Percentiles rank a stretch among this genome's conserved stretches.
Evolutionary conservation across 371 early-diverging fungal species (phyloP).

Genomic region (Lichtheimia hyalospora): DNA sequence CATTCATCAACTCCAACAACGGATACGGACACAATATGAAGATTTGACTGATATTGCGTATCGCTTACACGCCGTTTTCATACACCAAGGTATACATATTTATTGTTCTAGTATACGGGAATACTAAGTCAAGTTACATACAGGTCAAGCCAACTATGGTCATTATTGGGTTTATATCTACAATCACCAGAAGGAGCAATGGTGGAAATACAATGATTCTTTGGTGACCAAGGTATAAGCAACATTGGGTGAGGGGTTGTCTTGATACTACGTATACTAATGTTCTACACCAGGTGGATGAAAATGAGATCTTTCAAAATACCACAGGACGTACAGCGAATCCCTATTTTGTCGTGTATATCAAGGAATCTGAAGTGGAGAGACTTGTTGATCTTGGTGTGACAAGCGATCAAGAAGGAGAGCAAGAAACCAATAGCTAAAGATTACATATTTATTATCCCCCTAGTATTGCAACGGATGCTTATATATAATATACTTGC

Average conservation of each 20-base stretch:
- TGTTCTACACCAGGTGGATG: constrained; percentile 34
- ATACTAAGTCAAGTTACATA: too few relatives aligned
- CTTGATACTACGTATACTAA: not conserved
- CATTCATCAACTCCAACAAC: constrained; percentile 15
- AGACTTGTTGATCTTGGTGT: constrained; percentile 20
- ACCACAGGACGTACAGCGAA: constrained; percentile 60
- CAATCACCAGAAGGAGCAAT: constrained; percentile 62
- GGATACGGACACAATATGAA: constrained; percentile 34
- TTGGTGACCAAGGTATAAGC: constrained; percentile 58
- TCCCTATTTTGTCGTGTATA: constrained; percentile 70
- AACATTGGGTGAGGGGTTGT: not conserved
- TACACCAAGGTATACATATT: constrained; percentile 46
- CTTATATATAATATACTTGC: too few relatives aligned
- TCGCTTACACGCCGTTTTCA: constrained; percentile 69
- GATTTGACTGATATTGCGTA: constrained; percentile 48
- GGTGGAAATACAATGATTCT: constrained; percentile 87
- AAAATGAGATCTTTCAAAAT: constrained; percentile 56
- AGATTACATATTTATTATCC: too few relatives aligned
- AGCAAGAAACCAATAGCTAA: too few relatives aligned
- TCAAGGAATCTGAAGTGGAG: constrained; percentile 32
- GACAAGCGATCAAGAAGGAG: too few relatives aligned
- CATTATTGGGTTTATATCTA: constrained; percentile 90
- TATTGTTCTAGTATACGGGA: too few relatives aligned
- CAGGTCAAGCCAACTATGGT: constrained; percentile 72
- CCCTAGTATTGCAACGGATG: too few relatives aligned